Evolutionary conservation across 352 stramenopile species (phyloP), one percentile per base, ranked within the genome.

Genomic region (Phytophthora vignae): DNA sequence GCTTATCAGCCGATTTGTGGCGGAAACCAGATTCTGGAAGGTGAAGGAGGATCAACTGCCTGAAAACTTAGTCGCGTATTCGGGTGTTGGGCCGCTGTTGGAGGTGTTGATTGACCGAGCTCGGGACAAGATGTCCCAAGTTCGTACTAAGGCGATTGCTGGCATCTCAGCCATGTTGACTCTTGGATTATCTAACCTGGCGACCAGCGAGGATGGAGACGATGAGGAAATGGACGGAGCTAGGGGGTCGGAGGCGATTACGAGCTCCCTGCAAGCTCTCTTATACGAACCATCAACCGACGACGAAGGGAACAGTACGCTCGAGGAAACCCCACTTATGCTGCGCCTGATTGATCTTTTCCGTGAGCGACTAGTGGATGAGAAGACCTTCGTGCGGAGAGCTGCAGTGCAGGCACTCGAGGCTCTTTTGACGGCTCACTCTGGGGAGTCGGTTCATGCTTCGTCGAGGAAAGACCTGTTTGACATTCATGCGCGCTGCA

Each of bases 301-400:
- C 60, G 33, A 69, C 10, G 63, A 80, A 25, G 78, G 80, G 2
- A 75, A 73, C 11, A 74, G 59, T 38, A 72, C 46, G 1, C 64
- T 83, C 6, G 65, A 89, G 64, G 81, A 94, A 74, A 92, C 83
- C 0, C 66, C 79, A n/a, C 49, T 95, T 42, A 87, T 94, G 84
- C 76, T 78, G 29, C 79, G 79, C 15, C 73, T 96, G 19, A 68
- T 94, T 44, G 80, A 90, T 33, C 73, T 96, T 11, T 95, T 94
- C 57, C 81, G 87, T 48, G 85, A 93, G 38, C 80, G 87, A 7
- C 64, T 96, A 14, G 59, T 80, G 3, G 90, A 96, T 60, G 90
- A 96, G 8, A 96, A 95, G 60, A 94, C 88, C 3, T 95, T 90
- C 29, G 90, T 96, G 7, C 88, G 90, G 19, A 89, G 84, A 58